A percentile compares a stretch with the other conserved stretches of the same genome.
phyloP scores from a whole-genome alignment of 2,329 filamentous ascomycete species.

The Aspergillus tamarii region DNA sequence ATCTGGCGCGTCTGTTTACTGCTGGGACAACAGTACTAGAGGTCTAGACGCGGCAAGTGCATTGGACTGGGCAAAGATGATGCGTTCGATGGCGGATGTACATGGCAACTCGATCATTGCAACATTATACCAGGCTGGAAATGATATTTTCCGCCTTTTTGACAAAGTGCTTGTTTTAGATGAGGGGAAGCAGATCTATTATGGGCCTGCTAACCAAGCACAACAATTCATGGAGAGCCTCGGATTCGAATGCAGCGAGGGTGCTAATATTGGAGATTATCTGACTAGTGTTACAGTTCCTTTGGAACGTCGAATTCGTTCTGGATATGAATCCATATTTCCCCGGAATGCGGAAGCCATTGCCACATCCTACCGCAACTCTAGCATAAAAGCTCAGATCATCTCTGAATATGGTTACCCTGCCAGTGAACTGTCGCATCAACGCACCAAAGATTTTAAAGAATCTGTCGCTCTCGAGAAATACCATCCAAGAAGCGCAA shows the following conservation, averaged over 20 bases:
- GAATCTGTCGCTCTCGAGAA: neutral
- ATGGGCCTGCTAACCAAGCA: constrained; percentile 62
- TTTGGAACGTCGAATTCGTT: constrained; percentile 49
- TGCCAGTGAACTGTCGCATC: constrained; percentile 50
- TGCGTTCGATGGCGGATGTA: constrained; percentile 67
- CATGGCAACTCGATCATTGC: constrained; percentile 55
- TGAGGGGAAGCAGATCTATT: constrained; percentile 67
- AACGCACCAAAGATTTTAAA: constrained; percentile 57
- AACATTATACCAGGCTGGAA: constrained; percentile 70
- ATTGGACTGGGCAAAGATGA: constrained; percentile 61
- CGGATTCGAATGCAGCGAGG: constrained; percentile 65
- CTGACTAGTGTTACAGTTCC: constrained; percentile 67
- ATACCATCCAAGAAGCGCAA: neutral
- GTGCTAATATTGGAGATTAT: constrained; percentile 68
- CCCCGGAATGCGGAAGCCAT: constrained; percentile 51
- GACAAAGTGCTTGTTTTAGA: constrained; percentile 72
- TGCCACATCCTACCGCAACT: constrained; percentile 55
- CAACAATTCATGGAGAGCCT: constrained; percentile 66
- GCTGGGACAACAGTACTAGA: constrained; percentile 67
- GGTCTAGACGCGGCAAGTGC: constrained; percentile 68
- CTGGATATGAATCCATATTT: constrained; percentile 48
- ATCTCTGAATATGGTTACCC: constrained; percentile 62
- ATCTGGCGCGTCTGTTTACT: constrained; percentile 60
- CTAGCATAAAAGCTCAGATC: constrained; percentile 55
- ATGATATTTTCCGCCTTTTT: constrained; percentile 70